Evolutionary conservation across 1,284 basidiomycete genomes (phyloP).

Genomic region (Trichosporon ovoides): DNA sequence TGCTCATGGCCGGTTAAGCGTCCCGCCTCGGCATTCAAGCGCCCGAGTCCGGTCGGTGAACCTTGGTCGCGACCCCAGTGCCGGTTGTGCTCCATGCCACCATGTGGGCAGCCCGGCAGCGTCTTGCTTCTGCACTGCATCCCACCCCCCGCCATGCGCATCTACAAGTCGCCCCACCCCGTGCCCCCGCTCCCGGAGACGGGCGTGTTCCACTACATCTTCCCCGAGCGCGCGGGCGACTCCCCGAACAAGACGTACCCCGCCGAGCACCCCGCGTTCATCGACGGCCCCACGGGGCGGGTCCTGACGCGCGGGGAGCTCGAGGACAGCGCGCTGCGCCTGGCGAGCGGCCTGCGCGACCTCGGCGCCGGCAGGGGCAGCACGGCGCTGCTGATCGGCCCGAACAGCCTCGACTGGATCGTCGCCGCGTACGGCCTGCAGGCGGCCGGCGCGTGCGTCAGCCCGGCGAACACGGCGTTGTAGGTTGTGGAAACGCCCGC

Average conservation of each 20-base stretch:
- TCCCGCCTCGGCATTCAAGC: no score
- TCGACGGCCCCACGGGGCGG: conserved; percentile 60
- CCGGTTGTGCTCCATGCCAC: not conserved
- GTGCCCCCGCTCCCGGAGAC: conserved; percentile 5
- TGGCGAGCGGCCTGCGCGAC: conserved; percentile 55
- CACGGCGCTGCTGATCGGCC: conserved; percentile 37
- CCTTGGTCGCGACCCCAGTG: no score
- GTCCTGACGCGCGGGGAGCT: conserved; percentile 58
- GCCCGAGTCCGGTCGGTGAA: no score
- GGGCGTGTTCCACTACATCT: conserved; percentile 14
- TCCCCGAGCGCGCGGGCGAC: conserved; percentile 6
- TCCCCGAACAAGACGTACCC: conserved; percentile 27
- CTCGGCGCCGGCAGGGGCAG: conserved; percentile 29
- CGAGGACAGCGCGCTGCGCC: conserved; percentile 55
- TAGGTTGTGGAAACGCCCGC: conserved; percentile 19
- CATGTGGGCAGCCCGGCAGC: not conserved
- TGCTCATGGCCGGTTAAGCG: no score
- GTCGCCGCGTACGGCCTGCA: conserved; percentile 57
- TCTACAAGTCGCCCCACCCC: conserved; percentile 10
- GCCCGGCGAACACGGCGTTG: conserved; percentile 41
- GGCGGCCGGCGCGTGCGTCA: conserved; percentile 31
- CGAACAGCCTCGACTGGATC: conserved; percentile 61
- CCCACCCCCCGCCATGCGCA: not conserved
- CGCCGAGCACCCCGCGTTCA: conserved; percentile 54
- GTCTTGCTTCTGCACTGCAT: not conserved